Base-by-base conservation (phyloP, 345 rosid genomes). In the Rhizophora apiculata region DNA sequence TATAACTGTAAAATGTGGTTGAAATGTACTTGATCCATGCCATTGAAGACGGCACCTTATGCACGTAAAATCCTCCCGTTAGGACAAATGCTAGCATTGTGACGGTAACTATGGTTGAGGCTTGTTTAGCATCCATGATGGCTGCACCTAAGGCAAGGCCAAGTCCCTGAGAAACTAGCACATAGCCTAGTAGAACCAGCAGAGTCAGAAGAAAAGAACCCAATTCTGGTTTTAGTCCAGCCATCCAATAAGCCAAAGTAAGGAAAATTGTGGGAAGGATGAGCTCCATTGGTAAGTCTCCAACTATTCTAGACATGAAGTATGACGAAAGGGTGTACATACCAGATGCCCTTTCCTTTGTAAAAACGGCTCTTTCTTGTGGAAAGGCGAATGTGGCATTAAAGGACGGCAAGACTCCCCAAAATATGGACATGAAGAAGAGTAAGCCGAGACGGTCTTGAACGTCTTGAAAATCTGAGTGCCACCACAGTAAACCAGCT, bases 401-500 rank as follows among this genome's bases (percentile, higher is more conserved):
- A 63, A 88, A 88, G 13, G 98, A 88, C 0, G 98, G 98, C 77
- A 91, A 76, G 13, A 93, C 98, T 0, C 98, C 98, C 97, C 98
- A 93, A 60, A 91, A 93, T 72, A 93, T 88, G 22, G 94, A 80
- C 30, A 87, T 82, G 83, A 85, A 93, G 81, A 86, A 93, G 51
- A 93, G 91, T 70, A 93, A 85, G 16, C 98, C 98, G 3, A 91
- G 74, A 26, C 96, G 92, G 56, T 94, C 98, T 71, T 89, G 96
- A 58, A 94, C 69, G 27, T 86, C 89, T 0, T 59, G 74, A 46
- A 70, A 82, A 79, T 89, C 91, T 0, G 97, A 94, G 63, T 84
- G 98, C 98, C 98, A 94, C 97, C 97, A 94, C 95, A 94, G 89
- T 19, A 85, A 64, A 22, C 95, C 90, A 0, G 82, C 84, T n/a